These are phyloP conservation scores for Fusarium cyanostomum DNA, from an alignment of 2,329 filamentous ascomycete genomes.

Conservation along the genomic window DNA sequence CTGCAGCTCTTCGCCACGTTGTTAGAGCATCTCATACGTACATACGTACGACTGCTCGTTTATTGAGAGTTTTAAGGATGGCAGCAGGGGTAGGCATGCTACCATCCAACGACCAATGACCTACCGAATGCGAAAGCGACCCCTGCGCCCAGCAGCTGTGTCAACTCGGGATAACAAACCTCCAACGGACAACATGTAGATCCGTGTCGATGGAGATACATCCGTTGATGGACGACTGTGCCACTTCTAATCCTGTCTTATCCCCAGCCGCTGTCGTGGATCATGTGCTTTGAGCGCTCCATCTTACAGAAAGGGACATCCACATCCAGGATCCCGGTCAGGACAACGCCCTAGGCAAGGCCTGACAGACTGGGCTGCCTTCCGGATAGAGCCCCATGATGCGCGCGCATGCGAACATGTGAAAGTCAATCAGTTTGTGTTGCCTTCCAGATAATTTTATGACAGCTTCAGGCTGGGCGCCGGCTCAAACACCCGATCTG, in stretches of 20 bases:
- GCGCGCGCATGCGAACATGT: slow-evolving; percentile 19
- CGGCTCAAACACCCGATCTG: slow-evolving; percentile 35
- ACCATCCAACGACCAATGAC: slow-evolving; percentile 20
- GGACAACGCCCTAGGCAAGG: neutral
- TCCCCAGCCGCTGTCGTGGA: slow-evolving; percentile 6
- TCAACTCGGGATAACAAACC: slow-evolving; percentile 7
- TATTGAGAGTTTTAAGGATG: neutral
- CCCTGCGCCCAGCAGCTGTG: slow-evolving; percentile 14
- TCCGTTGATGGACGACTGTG: slow-evolving; percentile 32
- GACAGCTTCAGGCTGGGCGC: slow-evolving; percentile 25
- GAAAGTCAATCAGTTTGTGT: slow-evolving; percentile 7
- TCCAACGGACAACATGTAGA: slow-evolving; percentile 6
- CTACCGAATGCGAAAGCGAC: slow-evolving; percentile 20
- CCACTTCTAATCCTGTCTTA: slow-evolving; percentile 17
- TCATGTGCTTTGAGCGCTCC: slow-evolving; percentile 21
- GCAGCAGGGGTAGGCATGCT: slow-evolving; percentile 5
- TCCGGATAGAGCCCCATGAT: neutral
- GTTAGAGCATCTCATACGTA: too few species aligned
- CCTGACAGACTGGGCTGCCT: neutral
- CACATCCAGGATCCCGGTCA: too few species aligned
- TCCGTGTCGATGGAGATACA: slow-evolving; percentile 8
- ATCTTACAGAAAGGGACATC: slow-evolving; percentile 5
- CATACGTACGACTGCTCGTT: neutral
- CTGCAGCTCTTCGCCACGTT: too few species aligned
- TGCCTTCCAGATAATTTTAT: slow-evolving; percentile 18